These are phyloP conservation scores for Xenoacremonium recifei DNA, from an alignment of 2,329 filamentous ascomycete genomes.

Conservation along the genomic window DNA sequence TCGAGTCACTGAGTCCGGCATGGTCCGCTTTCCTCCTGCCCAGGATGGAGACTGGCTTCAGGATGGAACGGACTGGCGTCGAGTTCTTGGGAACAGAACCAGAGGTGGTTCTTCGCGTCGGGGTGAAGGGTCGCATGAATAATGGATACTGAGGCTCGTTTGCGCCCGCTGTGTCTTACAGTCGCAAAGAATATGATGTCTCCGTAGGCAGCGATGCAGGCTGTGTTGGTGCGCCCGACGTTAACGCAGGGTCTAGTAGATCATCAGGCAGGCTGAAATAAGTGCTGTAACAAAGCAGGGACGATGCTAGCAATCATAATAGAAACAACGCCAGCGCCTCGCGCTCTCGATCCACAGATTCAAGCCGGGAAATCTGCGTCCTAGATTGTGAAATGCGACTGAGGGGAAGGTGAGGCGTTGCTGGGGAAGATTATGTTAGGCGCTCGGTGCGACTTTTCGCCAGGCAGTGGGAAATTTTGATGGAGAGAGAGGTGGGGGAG, in stretches of 20 bases:
- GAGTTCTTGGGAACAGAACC: constrained; percentile 32
- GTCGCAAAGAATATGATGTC: no score
- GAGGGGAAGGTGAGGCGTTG: no score
- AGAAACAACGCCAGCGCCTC: constrained; percentile 9
- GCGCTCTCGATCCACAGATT: no score
- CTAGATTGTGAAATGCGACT: constrained; percentile 3
- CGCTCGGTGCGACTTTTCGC: constrained; percentile 21
- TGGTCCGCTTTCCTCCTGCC: constrained; percentile 45
- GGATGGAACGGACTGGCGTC: constrained; percentile 52
- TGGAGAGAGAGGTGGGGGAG: constrained; percentile 23
- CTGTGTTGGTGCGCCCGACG: constrained; percentile 13
- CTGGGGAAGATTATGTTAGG: no score
- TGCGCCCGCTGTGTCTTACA: no score
- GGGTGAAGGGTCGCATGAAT: constrained; percentile 31
- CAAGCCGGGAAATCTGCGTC: no score
- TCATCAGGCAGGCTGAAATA: constrained; percentile 22
- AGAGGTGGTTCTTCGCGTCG: constrained; percentile 32
- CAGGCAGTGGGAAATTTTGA: constrained; percentile 22
- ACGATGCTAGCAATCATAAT: constrained; percentile 26
- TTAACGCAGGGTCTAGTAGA: constrained; percentile 10
- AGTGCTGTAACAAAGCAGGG: constrained; percentile 18
- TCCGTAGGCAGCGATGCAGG: constrained; percentile 23
- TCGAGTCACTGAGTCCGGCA: constrained; percentile 39
- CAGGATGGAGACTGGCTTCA: constrained; percentile 47
- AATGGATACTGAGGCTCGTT: no score